phyloP scores from a whole-genome alignment of 176 grass and related monocot genomes.

The Lolium multiflorum region DNA sequence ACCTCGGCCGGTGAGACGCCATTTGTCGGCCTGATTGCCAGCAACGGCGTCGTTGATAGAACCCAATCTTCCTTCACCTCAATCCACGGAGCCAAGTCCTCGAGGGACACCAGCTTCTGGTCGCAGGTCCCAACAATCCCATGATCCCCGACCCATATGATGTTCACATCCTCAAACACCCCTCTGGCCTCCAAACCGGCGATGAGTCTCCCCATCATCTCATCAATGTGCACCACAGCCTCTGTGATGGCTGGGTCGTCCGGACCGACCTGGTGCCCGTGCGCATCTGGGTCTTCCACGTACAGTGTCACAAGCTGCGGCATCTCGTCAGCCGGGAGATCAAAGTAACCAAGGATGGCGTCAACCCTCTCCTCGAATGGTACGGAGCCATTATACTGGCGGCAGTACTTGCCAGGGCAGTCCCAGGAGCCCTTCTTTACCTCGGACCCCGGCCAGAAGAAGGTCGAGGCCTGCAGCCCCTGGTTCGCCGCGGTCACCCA shows the following conservation, averaged over 20 bases:
- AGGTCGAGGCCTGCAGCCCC: constrained; percentile 67
- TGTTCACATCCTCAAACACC: constrained; percentile 82
- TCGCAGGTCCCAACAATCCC: constrained; percentile 16
- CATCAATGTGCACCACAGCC: constrained; percentile 64
- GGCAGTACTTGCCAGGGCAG: constrained; percentile 74
- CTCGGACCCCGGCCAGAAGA: constrained; percentile 87
- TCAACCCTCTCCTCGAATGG: neutral
- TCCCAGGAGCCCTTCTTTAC: constrained; percentile 71
- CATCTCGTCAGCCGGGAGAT: constrained; percentile 61
- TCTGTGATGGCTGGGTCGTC: constrained; percentile 74
- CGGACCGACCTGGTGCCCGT: constrained; percentile 86
- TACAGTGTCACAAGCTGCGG: constrained; percentile 84
- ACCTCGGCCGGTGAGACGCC: constrained; percentile 33
- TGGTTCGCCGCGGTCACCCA: constrained; percentile 76
- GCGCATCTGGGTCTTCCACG: constrained; percentile 7
- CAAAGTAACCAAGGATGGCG: constrained; percentile 52
- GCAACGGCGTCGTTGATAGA: constrained; percentile 64
- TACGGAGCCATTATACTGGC: constrained; percentile 63
- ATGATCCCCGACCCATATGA: constrained; percentile 43
- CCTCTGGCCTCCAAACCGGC: constrained; percentile 72
- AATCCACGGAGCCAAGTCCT: constrained; percentile 78
- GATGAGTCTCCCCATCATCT: constrained; percentile 78
- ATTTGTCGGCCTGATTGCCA: constrained; percentile 69
- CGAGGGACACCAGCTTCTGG: constrained; percentile 67
- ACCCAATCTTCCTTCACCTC: constrained; percentile 65